These are phyloP conservation scores for Neocallimastix lanati DNA, from an alignment of 192 early-diverging fungal species.

Conservation along the genomic window DNA sequence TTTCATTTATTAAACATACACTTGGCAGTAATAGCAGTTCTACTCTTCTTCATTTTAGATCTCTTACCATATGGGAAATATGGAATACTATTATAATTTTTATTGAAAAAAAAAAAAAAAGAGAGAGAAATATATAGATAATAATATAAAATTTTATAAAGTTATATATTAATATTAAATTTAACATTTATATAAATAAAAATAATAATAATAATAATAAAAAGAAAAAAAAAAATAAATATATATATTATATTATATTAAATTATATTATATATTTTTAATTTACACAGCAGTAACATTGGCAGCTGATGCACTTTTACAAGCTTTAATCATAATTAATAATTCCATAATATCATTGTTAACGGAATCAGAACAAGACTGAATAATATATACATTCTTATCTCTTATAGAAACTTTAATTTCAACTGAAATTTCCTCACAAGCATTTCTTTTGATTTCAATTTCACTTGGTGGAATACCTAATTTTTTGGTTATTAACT, in stretches of 20 bases:
- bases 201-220: too few relatives aligned
- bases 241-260: background rate
- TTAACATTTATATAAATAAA: too few relatives aligned
- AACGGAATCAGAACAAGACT: constrained; percentile 69
- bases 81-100: constrained; percentile 65
- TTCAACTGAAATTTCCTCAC: constrained; percentile 83
- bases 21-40: constrained; percentile 91
- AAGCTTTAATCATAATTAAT: constrained; percentile 92
- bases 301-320: constrained; percentile 76
- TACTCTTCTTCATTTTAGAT: constrained; percentile 94
- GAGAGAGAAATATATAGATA: background rate
- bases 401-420: constrained; percentile 82
- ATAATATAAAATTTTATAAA: too few relatives aligned
- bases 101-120: background rate
- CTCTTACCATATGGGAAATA: constrained; percentile 96
- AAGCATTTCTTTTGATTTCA: constrained; percentile 65
- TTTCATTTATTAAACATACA: constrained; percentile 12
- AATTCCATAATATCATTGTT: constrained; percentile 83
- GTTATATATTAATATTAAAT: too few relatives aligned
- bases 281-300: constrained; percentile 70
- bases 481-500: constrained; percentile 55
- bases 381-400: constrained; percentile 90
- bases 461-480: constrained; percentile 56
- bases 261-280: background rate
- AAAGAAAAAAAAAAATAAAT: background rate